Percentiles rank a stretch among this genome's conserved stretches.
Evolutionary conservation across 805 yeast species (phyloP).

Genomic region (Isabelozyma heimii): DNA sequence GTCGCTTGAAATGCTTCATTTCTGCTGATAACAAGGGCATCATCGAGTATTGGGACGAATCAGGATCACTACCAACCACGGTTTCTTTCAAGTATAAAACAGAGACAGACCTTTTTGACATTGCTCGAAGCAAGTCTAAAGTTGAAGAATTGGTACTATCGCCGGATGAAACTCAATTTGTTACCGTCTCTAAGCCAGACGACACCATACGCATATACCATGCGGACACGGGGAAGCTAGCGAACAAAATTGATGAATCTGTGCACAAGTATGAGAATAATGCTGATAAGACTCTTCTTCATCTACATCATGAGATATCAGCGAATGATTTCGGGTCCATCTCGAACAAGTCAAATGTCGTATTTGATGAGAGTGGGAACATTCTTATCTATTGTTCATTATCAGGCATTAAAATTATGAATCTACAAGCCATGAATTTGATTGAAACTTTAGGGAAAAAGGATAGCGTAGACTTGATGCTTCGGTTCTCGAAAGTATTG

Average conservation of each 20-base stretch:
- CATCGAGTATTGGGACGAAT: conserved; percentile 17
- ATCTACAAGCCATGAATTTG: conserved; percentile 6
- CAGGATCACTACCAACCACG: conserved; percentile 4
- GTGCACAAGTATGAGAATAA: conserved; percentile 1
- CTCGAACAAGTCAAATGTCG: background rate
- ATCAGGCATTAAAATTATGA: conserved; percentile 8
- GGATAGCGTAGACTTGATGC: conserved; percentile 5
- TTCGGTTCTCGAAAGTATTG: conserved; percentile 6
- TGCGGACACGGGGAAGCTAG: conserved; percentile 28
- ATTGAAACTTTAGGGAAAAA: conserved; percentile 8
- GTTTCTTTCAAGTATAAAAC: conserved; percentile 32
- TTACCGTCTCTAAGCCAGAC: conserved; percentile 27
- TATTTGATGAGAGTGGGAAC: conserved; percentile 7
- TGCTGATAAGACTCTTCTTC: background rate
- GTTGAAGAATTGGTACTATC: conserved; percentile 19
- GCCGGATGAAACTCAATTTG: conserved; percentile 23
- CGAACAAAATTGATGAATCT: conserved; percentile 5
- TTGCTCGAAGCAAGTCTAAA: conserved; percentile 25
- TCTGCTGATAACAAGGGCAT: conserved; percentile 18
- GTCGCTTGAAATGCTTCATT: conserved; percentile 12
- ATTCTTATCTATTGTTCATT: conserved; percentile 7
- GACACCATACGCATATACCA: conserved; percentile 28
- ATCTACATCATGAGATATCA: background rate
- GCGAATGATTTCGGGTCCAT: background rate
- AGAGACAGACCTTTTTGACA: conserved; percentile 34